Evolutionary conservation across 768 basidiomycete species (phyloP), one percentile per base, ranked within the genome.

Genomic region (Trametes gibbosa): DNA sequence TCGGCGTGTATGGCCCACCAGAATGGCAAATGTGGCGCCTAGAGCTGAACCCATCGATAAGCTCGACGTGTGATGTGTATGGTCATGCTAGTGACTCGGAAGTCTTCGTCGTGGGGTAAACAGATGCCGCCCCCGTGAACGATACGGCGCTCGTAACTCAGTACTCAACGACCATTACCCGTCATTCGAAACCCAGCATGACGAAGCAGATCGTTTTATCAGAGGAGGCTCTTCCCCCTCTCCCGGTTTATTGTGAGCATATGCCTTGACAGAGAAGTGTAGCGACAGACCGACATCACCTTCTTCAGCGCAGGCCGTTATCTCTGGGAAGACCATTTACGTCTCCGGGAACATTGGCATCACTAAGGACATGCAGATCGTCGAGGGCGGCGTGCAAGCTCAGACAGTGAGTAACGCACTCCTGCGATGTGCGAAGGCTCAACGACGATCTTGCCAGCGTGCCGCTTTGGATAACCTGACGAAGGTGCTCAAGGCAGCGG

Each of bases 281-380:
- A 8, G 13, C 8, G 2, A 12, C 3, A 5, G 8, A 14, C 43
- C 61, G 41, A 21, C n/a, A n/a, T n/a, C n/a, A 7, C 16, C 29
- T n/a, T 24, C 3, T 45, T n/a, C 59, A 76, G 74, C 76, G 19
- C 76, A 77, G 59, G 76, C 68, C 1, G 68, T 73, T n/a, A 65
- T 74, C 43, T 75, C 75, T 5, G 65, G 63, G 17, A 68, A 71
- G 12, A 69, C 55, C 8, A 68, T 77, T 13, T 78, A 77, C n/a
- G 72, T 75, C 24, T 78, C 77, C 10, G 77, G 77, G 1, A 76
- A 68, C 63, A 70, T 78, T 48, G 77, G 77, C 17, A 71, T 67
- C 50, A 65, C 70, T 39, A 42, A 45, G 1, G 73, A 77, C 9
- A 57, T 63, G 54, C 62, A 64, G 56, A 63, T 79, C 47, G 65